Evolutionary conservation across 371 early-diverging fungal species (phyloP).

Genomic region (Mortierella sp.): DNA sequence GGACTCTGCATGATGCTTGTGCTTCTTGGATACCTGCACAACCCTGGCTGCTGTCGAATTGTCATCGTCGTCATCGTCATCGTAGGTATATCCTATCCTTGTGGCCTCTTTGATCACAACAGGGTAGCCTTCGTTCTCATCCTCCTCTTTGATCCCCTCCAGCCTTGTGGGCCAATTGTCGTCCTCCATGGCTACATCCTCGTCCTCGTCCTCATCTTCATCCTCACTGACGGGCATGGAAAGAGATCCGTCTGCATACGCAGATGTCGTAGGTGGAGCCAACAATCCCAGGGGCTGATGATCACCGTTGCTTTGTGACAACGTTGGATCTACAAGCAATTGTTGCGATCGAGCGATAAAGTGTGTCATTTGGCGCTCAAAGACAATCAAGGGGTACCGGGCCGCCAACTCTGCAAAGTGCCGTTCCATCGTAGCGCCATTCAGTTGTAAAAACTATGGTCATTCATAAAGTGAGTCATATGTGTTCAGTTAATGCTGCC

Average conservation of each 20-base stretch:
- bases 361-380: slow-evolving; percentile 53
- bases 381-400: slow-evolving; percentile 59
- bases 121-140: slow-evolving; percentile 18
- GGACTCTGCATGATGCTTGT: slow-evolving; percentile 30
- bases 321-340: slow-evolving; percentile 39
- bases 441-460: slow-evolving; percentile 55
- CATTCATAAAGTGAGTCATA: no score
- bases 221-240: slow-evolving; percentile 55
- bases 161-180: neutral
- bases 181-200: slow-evolving; percentile 18
- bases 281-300: slow-evolving; percentile 26
- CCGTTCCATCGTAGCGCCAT: slow-evolving; percentile 54
- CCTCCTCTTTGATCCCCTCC: slow-evolving; percentile 34
- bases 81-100: neutral
- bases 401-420: slow-evolving; percentile 64
- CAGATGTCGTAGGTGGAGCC: slow-evolving; percentile 48
- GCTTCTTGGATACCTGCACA: slow-evolving; percentile 50
- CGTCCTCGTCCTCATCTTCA: slow-evolving; percentile 47
- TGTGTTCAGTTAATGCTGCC: no score
- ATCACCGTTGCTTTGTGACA: slow-evolving; percentile 21
- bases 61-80: slow-evolving; percentile 24
- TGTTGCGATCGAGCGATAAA: slow-evolving; percentile 48
- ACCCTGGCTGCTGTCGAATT: slow-evolving; percentile 57
- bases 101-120: slow-evolving; percentile 20
- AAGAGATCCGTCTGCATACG: slow-evolving; percentile 50